Conservation (phyloP, 345 rosid genomes). For the Barbarea vulgaris region DNA sequence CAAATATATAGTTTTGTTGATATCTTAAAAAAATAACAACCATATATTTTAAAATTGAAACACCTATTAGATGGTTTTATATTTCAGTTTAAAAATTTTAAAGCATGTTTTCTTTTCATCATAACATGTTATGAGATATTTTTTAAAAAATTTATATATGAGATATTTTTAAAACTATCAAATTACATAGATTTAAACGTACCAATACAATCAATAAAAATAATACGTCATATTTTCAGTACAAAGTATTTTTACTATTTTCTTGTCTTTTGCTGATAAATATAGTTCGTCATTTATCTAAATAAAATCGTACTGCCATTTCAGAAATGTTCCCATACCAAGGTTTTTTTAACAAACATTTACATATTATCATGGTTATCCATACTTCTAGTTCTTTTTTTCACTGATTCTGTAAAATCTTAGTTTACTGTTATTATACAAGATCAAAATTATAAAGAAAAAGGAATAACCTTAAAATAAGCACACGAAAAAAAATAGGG, state of each 20-base stretch:
- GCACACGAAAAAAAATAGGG: not conserved
- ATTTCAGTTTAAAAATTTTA: not conserved
- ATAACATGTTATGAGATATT: too few species aligned
- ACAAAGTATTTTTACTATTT: not conserved
- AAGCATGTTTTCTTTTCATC: not conserved
- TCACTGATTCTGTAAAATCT: not conserved
- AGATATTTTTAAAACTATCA: too few species aligned
- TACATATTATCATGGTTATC: not conserved
- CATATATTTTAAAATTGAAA: not conserved
- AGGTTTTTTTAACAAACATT: not conserved
- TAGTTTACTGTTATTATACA: not conserved
- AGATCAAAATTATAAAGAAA: not conserved
- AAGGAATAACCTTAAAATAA: constrained; percentile 23
- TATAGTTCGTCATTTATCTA: not conserved
- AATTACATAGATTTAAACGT: not conserved
- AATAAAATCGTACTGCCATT: not conserved
- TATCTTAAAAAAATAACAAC: not conserved
- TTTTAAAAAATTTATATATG: too few species aligned
- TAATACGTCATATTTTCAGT: not conserved
- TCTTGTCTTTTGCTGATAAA: not conserved
- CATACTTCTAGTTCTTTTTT: not conserved
- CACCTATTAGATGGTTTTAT: not conserved
- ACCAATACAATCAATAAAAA: not conserved
- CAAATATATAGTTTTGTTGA: not conserved
- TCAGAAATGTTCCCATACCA: not conserved